These are phyloP conservation scores for Ballota nigra DNA, from an alignment of 257 asterid genomes.

Conservation along the genomic window DNA sequence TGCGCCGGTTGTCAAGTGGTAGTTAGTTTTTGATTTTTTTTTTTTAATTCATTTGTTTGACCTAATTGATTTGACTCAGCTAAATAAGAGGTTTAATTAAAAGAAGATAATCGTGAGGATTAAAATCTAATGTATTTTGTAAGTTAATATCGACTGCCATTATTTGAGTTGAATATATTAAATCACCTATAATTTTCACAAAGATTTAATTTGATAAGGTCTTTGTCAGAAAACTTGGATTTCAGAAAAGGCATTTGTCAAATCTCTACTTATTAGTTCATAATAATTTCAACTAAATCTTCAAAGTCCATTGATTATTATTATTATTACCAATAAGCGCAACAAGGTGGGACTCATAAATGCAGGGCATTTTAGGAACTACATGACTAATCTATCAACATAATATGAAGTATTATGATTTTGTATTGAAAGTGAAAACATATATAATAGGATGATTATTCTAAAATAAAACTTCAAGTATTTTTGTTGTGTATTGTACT, in stretches of 20 bases:
- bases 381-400: too few species aligned
- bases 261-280: background rate
- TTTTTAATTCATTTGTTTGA: background rate
- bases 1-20: background rate
- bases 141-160: background rate
- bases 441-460: too few species aligned
- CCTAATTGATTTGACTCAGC: slow-evolving; percentile 3
- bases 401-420: background rate
- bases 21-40: background rate
- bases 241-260: background rate
- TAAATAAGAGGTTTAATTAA: background rate
- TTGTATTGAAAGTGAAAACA: too few species aligned
- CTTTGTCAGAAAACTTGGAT: background rate
- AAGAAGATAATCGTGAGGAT: background rate
- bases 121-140: background rate
- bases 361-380: slow-evolving; percentile 8
- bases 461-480: background rate
- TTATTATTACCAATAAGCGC: background rate
- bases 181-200: background rate
- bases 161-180: slow-evolving; percentile 1
- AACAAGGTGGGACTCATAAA: background rate
- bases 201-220: background rate
- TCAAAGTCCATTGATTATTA: slow-evolving; percentile 8
- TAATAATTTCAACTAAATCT: slow-evolving; percentile 23
- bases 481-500: too few species aligned